phyloP scores from a whole-genome alignment of 2,329 filamentous ascomycete species.

The Neofusicoccum ribis region DNA sequence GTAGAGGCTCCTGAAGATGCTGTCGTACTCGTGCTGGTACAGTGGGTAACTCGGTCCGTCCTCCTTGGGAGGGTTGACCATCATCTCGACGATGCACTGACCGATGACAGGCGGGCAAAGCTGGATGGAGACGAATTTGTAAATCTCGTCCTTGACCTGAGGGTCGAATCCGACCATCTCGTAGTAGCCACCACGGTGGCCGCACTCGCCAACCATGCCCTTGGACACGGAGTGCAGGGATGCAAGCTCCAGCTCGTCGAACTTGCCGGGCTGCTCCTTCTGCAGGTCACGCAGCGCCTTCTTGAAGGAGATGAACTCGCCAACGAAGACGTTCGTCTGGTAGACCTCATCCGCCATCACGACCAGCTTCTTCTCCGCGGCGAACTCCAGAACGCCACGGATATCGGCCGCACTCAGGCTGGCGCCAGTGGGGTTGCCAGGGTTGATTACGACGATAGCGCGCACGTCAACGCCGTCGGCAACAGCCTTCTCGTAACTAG shows the following conservation, averaged over 20 bases:
- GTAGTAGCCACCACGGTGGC: constrained; percentile 96
- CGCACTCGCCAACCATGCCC: constrained; percentile 98
- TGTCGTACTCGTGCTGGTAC: constrained; percentile 82
- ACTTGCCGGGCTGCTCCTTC: constrained; percentile 65
- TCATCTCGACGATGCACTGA: constrained; percentile 94
- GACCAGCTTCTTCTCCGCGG: constrained; percentile 80
- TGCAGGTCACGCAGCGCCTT: constrained; percentile 80
- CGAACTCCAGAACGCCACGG: constrained; percentile 81
- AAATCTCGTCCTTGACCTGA: constrained; percentile 87
- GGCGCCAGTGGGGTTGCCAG: constrained; percentile 93
- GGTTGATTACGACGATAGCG: constrained; percentile 96
- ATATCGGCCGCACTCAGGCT: constrained; percentile 79
- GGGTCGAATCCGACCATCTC: constrained; percentile 88
- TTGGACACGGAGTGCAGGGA: constrained; percentile 94
- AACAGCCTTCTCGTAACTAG: constrained; percentile 72
- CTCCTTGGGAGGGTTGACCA: constrained; percentile 89
- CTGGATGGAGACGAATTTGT: constrained; percentile 98
- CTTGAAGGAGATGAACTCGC: constrained; percentile 96
- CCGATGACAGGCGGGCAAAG: constrained; percentile 93
- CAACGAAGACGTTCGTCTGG: constrained; percentile 96
- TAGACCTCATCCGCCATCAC: constrained; percentile 97
- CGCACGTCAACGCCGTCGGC: constrained; percentile 80
- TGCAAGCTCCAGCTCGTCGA: constrained; percentile 82
- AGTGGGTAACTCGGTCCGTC: constrained; percentile 82
- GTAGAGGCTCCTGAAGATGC: constrained; percentile 75